Conservation (phyloP, 257 asterid species). For the Rehmannia glutinosa region DNA sequence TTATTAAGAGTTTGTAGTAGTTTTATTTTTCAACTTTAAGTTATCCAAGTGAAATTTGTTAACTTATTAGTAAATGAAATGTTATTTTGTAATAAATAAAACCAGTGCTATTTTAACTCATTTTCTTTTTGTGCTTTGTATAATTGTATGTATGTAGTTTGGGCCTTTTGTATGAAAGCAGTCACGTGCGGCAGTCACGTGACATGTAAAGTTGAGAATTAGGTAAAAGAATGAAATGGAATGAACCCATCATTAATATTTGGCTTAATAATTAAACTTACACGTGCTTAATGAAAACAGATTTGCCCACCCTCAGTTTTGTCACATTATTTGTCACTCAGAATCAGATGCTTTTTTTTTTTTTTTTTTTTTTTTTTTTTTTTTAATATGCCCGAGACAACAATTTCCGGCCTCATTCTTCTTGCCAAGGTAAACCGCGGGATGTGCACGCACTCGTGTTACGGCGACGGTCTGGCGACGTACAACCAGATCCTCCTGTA, state of each 20-base stretch:
- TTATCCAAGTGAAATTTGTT: neutral
- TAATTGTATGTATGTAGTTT: neutral
- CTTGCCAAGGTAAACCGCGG: too few relatives aligned
- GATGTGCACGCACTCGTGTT: too few relatives aligned
- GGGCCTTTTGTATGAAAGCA: neutral
- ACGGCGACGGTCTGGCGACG: too few relatives aligned
- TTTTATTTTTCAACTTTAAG: too few relatives aligned
- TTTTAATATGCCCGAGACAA: too few relatives aligned
- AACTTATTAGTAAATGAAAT: constrained; percentile 3
- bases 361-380: too few relatives aligned
- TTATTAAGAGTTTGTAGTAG: too few relatives aligned
- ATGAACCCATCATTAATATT: constrained; percentile 30
- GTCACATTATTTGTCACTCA: constrained; percentile 26
- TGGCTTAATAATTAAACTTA: constrained; percentile 6
- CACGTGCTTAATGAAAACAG: constrained; percentile 32
- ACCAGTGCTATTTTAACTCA: neutral
- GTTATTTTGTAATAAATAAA: neutral
- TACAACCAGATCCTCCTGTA: too few relatives aligned
- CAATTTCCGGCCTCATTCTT: too few relatives aligned
- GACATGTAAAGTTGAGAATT: constrained; percentile 39
- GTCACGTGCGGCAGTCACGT: constrained; percentile 54
- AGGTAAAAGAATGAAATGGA: constrained; percentile 61
- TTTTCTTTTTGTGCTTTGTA: constrained; percentile 28
- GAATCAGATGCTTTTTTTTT: constrained; percentile 5
- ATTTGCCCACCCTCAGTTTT: constrained; percentile 18